A percentile compares a stretch with the other conserved stretches of the same genome.
Evolutionary conservation across 805 yeast genomes (phyloP).

Genomic region (Lachancea meyersii): DNA sequence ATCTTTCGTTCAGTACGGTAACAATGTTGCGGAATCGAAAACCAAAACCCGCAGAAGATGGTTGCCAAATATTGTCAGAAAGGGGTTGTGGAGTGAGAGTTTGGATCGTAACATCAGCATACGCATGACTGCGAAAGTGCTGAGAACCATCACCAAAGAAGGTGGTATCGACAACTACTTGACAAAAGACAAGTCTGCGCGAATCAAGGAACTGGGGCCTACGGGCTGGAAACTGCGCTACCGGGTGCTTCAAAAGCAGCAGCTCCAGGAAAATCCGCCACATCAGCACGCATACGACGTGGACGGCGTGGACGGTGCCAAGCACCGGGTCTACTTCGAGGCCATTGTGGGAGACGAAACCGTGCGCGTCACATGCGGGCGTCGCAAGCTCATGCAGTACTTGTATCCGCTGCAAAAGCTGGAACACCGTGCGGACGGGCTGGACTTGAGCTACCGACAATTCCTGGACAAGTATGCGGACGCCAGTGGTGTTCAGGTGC

Average conservation of each 20-base stretch:
- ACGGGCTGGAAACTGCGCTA: conserved; percentile 88
- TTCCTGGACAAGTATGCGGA: conserved; percentile 43
- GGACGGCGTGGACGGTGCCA: conserved; percentile 28
- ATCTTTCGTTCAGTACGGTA: conserved; percentile 67
- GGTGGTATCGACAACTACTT: conserved; percentile 93
- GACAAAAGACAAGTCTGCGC: conserved; percentile 77
- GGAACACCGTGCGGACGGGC: conserved; percentile 39
- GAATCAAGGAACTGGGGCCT: conserved; percentile 89
- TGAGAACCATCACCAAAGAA: conserved; percentile 82
- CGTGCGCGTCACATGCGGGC: conserved; percentile 52
- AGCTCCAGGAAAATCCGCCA: conserved; percentile 35
- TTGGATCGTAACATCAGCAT: conserved; percentile 51
- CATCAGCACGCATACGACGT: conserved; percentile 35
- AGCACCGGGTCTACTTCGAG: conserved; percentile 43
- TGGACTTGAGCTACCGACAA: conserved; percentile 39
- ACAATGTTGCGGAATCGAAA: conserved; percentile 68
- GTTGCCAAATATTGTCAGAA: conserved; percentile 72
- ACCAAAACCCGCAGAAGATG: conserved; percentile 72
- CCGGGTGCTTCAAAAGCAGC: conserved; percentile 48
- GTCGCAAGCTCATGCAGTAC: conserved; percentile 50
- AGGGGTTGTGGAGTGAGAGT: conserved; percentile 79
- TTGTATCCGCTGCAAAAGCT: conserved; percentile 48
- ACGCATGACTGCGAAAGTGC: conserved; percentile 69
- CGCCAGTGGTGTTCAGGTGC: conserved; percentile 16
- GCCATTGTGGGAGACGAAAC: conserved; percentile 40